Evolutionary conservation across 352 stramenopile genomes (phyloP), one percentile per base, ranked within the genome.

Genomic region (Phytophthora capsici): DNA sequence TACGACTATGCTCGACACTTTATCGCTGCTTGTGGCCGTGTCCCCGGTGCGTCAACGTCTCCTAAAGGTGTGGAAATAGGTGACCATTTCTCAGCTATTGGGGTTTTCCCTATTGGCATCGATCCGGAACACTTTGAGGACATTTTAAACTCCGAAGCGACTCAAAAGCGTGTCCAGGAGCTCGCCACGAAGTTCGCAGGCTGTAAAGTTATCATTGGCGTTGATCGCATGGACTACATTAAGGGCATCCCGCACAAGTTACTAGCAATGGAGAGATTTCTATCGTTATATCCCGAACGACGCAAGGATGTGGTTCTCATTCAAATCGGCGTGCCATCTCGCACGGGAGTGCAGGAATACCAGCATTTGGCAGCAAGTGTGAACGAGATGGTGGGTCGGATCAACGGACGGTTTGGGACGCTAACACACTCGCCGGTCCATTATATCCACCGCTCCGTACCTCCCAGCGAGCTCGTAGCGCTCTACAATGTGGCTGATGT

Each of bases 321-420:
- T 43, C 94, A 98, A 75, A 97, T 99, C 38, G 96, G 86, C 16
- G 97, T 99, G 34, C 96, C 93, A 14, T 94, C 84, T 5, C 82
- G 90, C 9, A 89, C 76, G 7, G 85, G 89, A 23, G 87, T 97
- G 14, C 58, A 87, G 23, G 90, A 97, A 71, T 97, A 97, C 57
- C 86, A 94, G 54, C 77, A 90, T 48, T 57, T 97, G 48, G 82
- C 71, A 26, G 84, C 84, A 8, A 90, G 86, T 46, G 84, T 97
- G 52, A 96, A 96, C 46, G 86, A 96, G 51, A 82, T 96, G 70
- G 89, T 97, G 14, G 88, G 88, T 0, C 75, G 90, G 14, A 97
- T 97, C 67, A 97, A 97, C 48, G 90, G 90, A 1, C 80, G 76
- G 3, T 97, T 90, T 71, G 83, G 88, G 14, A 96, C 86, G 10